Percentiles rank a stretch among this genome's conserved stretches.
phyloP scores from a whole-genome alignment of 345 rosid genomes.

The Eucalyptus tenuipes region DNA sequence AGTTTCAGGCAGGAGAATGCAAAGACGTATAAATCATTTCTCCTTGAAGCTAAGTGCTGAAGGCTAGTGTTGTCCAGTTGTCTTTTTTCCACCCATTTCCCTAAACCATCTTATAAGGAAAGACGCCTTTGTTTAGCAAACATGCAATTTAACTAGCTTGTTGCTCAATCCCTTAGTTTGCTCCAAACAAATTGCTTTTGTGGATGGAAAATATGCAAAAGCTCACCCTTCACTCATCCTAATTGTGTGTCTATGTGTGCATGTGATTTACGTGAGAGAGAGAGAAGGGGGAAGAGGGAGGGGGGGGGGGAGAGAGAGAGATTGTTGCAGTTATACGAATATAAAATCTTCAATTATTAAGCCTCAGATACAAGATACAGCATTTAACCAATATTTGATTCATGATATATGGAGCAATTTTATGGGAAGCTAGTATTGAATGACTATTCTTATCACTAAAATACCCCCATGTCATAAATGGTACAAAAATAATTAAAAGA shows the following conservation, averaged over 20 bases:
- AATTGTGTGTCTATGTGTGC: not conserved
- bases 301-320: not conserved
- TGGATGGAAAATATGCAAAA: not conserved
- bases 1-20: not conserved
- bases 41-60: not conserved
- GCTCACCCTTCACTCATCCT: not conserved
- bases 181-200: not conserved
- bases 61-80: not conserved
- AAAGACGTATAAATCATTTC: not conserved
- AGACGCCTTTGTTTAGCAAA: not conserved
- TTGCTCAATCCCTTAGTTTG: not conserved
- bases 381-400: not conserved
- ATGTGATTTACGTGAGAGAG: not conserved
- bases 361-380: not conserved
- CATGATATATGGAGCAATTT: not conserved
- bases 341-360: not conserved
- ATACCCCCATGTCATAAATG: not conserved
- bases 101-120: not conserved
- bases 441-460: not conserved
- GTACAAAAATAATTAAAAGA: not conserved
- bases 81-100: not conserved
- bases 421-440: not conserved
- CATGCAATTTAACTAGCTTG: not conserved
- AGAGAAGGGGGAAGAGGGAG: too few relatives aligned
- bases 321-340: not conserved